These are phyloP conservation scores for Aschersonia sp. DNA, from an alignment of 2,329 filamentous ascomycete species.

Conservation along the genomic window DNA sequence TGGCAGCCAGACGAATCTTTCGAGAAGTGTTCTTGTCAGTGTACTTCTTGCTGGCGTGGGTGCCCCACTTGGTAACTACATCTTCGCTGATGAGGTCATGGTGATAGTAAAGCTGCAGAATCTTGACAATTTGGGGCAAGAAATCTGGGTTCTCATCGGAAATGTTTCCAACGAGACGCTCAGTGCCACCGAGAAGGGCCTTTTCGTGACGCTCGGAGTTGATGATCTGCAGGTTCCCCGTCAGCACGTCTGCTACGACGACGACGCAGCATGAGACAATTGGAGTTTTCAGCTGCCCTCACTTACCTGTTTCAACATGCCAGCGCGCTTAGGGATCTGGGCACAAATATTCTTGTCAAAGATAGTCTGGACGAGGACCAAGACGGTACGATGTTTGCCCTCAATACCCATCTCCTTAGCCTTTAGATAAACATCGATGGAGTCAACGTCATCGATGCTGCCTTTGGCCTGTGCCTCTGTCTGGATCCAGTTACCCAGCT, in stretches of 20 bases:
- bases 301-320: conserved; percentile 75
- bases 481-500: conserved; percentile 86
- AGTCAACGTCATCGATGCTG: conserved; percentile 64
- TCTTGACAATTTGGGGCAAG: conserved; percentile 61
- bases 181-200: conserved; percentile 85
- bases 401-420: conserved; percentile 94
- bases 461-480: conserved; percentile 57
- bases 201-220: conserved; percentile 90
- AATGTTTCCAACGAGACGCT: conserved; percentile 65
- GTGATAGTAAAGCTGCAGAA: conserved; percentile 83
- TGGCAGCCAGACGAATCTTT: conserved; percentile 89
- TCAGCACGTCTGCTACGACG: background rate
- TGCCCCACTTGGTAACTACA: conserved; percentile 77
- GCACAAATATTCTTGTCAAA: conserved; percentile 82
- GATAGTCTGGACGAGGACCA: conserved; percentile 83
- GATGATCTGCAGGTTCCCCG: conserved; percentile 22
- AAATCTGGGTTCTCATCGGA: conserved; percentile 69
- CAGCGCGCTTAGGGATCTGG: conserved; percentile 72
- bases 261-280: background rate
- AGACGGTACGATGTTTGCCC: conserved; percentile 80
- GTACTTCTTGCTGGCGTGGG: conserved; percentile 97
- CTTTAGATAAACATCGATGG: conserved; percentile 89
- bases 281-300: background rate
- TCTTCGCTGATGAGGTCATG: conserved; percentile 82
- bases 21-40: conserved; percentile 78